phyloP scores from a whole-genome alignment of 257 asterid species.

The Gentiana dahurica region DNA sequence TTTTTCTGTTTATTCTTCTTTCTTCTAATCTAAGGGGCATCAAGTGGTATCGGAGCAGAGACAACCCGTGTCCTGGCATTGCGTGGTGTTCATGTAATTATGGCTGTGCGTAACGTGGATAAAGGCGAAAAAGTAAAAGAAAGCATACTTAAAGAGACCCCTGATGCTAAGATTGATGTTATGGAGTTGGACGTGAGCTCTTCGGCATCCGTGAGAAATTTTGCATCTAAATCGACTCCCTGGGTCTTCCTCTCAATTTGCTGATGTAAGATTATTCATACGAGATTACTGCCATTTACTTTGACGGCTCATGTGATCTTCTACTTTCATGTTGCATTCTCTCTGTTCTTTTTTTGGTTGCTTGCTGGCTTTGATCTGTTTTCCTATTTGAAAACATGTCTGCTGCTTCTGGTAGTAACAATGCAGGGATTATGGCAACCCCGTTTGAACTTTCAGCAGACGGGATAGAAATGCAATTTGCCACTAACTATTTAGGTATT shows the following conservation, averaged over 20 bases:
- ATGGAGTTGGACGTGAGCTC: slow-evolving; percentile 64
- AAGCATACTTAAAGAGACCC: slow-evolving; percentile 30
- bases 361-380: neutral
- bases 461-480: slow-evolving; percentile 61
- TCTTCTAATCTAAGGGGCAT: slow-evolving; percentile 8
- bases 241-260: slow-evolving; percentile 49
- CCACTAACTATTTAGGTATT: slow-evolving; percentile 59
- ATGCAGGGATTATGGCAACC: slow-evolving; percentile 73
- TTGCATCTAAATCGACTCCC: slow-evolving; percentile 31
- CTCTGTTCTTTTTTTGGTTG: neutral
- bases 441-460: slow-evolving; percentile 62
- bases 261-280: slow-evolving; percentile 34
- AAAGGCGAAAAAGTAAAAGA: slow-evolving; percentile 35
- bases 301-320: neutral
- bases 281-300: neutral
- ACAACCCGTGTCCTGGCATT: slow-evolving; percentile 56
- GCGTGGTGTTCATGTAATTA: slow-evolving; percentile 52
- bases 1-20: neutral
- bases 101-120: slow-evolving; percentile 45
- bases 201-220: slow-evolving; percentile 30
- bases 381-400: neutral
- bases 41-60: slow-evolving; percentile 70
- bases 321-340: no score
- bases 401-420: slow-evolving; percentile 31
- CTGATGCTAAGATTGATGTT: slow-evolving; percentile 42